Percentiles rank a stretch among this genome's conserved stretches.
Evolutionary conservation across 306 rosid genomes (phyloP).

Genomic region (Ormosia semicastrata): DNA sequence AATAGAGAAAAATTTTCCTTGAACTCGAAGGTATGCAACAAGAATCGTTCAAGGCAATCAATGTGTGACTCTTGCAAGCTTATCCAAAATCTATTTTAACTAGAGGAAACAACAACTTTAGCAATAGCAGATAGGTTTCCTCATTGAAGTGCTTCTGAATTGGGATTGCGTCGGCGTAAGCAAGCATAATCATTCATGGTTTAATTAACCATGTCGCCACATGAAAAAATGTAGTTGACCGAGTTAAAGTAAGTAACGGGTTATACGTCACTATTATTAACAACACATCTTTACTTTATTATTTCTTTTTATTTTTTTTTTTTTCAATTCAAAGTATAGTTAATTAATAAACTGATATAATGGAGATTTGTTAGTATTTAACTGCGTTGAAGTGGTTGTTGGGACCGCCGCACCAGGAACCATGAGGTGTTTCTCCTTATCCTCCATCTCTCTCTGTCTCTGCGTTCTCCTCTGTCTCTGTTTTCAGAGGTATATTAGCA

Average conservation of each 20-base stretch:
- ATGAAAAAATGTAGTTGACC: background rate
- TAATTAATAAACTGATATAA: background rate
- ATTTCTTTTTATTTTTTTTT: background rate
- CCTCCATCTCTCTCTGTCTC: background rate
- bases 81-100: no score
- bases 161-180: background rate
- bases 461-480: slow-evolving; percentile 27
- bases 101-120: no score
- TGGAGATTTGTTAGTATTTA: background rate
- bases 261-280: background rate
- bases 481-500: slow-evolving; percentile 23
- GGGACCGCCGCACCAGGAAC: background rate
- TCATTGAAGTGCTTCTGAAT: background rate
- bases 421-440: slow-evolving; percentile 37
- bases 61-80: no score
- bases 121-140: background rate
- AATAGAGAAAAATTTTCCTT: no score
- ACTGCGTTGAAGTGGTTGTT: background rate
- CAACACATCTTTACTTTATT: background rate
- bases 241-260: background rate
- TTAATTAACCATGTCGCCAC: no score
- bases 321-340: background rate
- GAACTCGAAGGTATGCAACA: no score
- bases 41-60: no score
- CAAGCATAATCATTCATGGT: background rate